Percentiles rank a stretch among this genome's conserved stretches.
These are phyloP conservation scores for Pichia membranifaciens DNA, from an alignment of 805 yeast species.

Conservation along the genomic window DNA sequence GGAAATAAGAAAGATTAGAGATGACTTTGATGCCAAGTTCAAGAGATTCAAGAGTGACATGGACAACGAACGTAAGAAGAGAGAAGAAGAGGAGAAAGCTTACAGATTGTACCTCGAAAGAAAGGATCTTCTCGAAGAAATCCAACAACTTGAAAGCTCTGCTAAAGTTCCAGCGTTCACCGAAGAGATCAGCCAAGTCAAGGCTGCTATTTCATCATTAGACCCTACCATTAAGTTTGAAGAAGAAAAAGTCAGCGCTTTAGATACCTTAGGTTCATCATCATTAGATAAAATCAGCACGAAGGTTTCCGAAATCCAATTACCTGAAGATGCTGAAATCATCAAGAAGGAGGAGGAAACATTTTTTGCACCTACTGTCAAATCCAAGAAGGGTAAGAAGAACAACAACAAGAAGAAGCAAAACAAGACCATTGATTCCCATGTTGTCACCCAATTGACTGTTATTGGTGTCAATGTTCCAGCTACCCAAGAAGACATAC, in stretches of 20 bases:
- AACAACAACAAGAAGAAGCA: conserved; percentile 27
- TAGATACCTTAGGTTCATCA: conserved; percentile 15
- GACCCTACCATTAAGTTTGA: conserved; percentile 74
- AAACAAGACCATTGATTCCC: conserved; percentile 59
- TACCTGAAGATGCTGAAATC: conserved; percentile 59
- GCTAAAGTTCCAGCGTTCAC: conserved; percentile 79
- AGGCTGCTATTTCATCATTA: conserved; percentile 63
- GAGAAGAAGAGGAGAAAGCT: conserved; percentile 62
- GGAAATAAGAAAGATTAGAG: conserved; percentile 61
- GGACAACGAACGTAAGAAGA: conserved; percentile 62
- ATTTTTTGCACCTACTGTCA: conserved; percentile 48
- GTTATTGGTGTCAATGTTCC: conserved; percentile 78
- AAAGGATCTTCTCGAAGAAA: conserved; percentile 44
- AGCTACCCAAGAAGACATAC: conserved; percentile 63
- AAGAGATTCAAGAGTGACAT: conserved; percentile 62
- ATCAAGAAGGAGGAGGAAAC: conserved; percentile 50
- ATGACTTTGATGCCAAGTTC: conserved; percentile 70
- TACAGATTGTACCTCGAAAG: conserved; percentile 45
- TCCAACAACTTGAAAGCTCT: conserved; percentile 67
- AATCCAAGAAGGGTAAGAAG: conserved; percentile 42
- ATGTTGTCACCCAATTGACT: conserved; percentile 67
- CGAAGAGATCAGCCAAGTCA: conserved; percentile 69
- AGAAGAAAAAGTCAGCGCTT: conserved; percentile 20
- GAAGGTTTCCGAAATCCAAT: conserved; percentile 46
- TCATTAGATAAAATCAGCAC: conserved; percentile 8